These are phyloP conservation scores for Penstemon davidsonii DNA, from an alignment of 257 asterid genomes.

Conservation along the genomic window DNA sequence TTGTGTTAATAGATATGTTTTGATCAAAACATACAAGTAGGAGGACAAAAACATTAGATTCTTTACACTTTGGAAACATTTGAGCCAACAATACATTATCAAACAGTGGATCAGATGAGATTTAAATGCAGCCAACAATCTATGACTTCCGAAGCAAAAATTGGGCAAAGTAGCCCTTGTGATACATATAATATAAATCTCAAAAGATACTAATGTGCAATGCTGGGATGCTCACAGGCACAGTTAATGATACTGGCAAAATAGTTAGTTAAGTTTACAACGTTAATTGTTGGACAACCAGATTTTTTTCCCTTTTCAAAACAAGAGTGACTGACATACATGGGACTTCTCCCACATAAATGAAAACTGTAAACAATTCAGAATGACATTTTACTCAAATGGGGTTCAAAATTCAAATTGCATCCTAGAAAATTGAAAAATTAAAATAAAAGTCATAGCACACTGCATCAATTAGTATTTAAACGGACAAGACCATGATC, in stretches of 20 bases:
- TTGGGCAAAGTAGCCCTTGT: constrained; percentile 22
- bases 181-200: neutral
- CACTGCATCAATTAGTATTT: constrained; percentile 7
- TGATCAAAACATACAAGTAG: too few relatives aligned
- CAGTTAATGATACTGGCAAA: neutral
- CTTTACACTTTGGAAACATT: too few relatives aligned
- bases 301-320: neutral
- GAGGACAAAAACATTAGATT: too few relatives aligned
- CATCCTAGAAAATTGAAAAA: constrained; percentile 30
- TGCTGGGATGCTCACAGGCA: constrained; percentile 15
- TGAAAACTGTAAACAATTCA: constrained; percentile 10
- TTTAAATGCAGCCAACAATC: too few relatives aligned
- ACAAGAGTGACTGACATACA: constrained; percentile 33
- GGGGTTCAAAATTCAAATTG: constrained; percentile 28
- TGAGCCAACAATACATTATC: too few relatives aligned
- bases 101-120: too few relatives aligned
- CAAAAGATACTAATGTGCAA: constrained; percentile 25
- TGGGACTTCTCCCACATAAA: constrained; percentile 30
- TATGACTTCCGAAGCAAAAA: constrained; percentile 31
- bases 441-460: constrained; percentile 15
- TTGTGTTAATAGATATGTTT: too few relatives aligned
- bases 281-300: too few relatives aligned
- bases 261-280: neutral
- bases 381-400: constrained; percentile 30
- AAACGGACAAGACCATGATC: constrained; percentile 22